These are phyloP conservation scores for Garcia nutans DNA, from an alignment of 345 rosid genomes.

Conservation along the genomic window DNA sequence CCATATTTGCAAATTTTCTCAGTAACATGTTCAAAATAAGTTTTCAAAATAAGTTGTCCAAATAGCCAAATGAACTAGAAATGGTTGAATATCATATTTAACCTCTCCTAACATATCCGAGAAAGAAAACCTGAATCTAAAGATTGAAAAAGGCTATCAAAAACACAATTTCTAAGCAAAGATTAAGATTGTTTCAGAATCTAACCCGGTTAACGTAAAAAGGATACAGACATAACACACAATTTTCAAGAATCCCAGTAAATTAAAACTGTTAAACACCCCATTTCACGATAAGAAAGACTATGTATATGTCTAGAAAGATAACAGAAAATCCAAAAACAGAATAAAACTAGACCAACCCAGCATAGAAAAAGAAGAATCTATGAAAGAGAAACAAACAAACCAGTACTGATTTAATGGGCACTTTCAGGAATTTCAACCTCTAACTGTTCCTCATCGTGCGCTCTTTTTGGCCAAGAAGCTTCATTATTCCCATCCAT, in stretches of 20 bases:
- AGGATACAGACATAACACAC: background rate
- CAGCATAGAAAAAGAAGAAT: background rate
- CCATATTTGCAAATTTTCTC: background rate
- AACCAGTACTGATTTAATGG: conserved; percentile 82
- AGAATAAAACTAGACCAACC: background rate
- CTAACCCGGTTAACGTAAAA: too few species aligned
- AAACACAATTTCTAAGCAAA: background rate
- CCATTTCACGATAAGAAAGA: background rate
- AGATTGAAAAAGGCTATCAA: background rate
- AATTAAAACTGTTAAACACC: background rate
- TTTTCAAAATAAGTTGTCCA: background rate
- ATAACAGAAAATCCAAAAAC: background rate
- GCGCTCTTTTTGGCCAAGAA: conserved; percentile 19
- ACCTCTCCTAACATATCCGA: background rate
- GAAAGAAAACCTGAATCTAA: background rate
- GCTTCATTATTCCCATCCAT: conserved; percentile 1
- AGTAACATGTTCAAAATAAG: background rate
- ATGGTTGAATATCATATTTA: background rate
- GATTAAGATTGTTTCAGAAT: background rate
- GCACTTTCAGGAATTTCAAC: conserved; percentile 71
- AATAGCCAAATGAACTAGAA: background rate
- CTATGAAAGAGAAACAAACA: background rate
- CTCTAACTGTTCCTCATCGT: conserved; percentile 24
- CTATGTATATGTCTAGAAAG: background rate
- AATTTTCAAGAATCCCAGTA: background rate